A percentile compares a stretch with the other conserved stretches of the same genome.
phyloP scores from a whole-genome alignment of 2,329 filamentous ascomycete species.

The Neodidymelliopsis sp. region DNA sequence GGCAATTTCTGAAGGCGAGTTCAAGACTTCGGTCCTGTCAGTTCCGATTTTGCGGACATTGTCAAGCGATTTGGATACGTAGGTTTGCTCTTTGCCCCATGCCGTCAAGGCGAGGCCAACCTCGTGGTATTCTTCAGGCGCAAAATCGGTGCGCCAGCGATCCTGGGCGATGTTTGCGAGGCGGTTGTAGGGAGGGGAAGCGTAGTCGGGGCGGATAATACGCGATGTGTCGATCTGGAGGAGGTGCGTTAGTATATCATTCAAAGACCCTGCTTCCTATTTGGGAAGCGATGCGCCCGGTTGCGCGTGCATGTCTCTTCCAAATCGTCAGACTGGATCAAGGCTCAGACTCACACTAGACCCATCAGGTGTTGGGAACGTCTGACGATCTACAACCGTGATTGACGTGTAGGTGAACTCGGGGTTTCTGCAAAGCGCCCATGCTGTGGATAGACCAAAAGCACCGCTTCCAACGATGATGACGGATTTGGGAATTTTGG shows the following conservation, averaged over 20 bases:
- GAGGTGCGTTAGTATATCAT: conserved; percentile 6
- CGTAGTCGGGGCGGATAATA: conserved; percentile 79
- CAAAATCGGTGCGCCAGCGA: conserved; percentile 71
- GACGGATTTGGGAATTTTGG: conserved; percentile 51
- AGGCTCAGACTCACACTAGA: conserved; percentile 54
- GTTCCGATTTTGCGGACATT: conserved; percentile 44
- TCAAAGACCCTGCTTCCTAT: conserved; percentile 2
- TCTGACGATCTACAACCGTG: conserved; percentile 64
- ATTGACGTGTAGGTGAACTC: conserved; percentile 59
- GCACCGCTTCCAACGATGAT: conserved; percentile 61
- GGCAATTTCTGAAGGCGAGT: conserved; percentile 49
- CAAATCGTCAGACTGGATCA: not conserved
- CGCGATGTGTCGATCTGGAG: conserved; percentile 64
- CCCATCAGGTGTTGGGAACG: conserved; percentile 66
- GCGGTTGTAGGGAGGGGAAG: conserved; percentile 75
- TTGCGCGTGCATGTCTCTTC: not conserved
- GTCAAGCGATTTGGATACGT: conserved; percentile 47
- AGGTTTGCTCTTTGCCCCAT: conserved; percentile 56
- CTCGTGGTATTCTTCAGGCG: conserved; percentile 73
- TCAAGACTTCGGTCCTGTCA: conserved; percentile 52
- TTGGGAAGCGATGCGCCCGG: conserved; percentile 6
- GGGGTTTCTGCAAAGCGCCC: conserved; percentile 70
- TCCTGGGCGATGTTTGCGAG: conserved; percentile 75
- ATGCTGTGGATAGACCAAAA: conserved; percentile 70
- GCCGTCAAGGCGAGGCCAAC: conserved; percentile 72